Base-by-base conservation (phyloP, 805 yeast species). In the Cyberlindnera petersonii region DNA sequence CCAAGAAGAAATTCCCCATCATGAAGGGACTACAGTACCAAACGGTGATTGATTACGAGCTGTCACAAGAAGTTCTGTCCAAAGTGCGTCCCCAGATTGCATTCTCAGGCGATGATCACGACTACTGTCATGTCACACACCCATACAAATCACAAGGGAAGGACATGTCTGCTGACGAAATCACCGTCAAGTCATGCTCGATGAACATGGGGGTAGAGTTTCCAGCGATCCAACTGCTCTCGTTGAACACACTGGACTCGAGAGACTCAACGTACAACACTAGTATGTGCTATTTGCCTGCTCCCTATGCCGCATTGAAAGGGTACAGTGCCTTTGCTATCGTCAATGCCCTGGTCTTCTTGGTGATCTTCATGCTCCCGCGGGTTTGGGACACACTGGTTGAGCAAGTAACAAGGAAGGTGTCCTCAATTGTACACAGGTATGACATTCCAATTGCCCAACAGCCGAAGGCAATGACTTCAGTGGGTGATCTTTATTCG, bases 41-140 rank as follows among this genome's bases (percentile, higher is more conserved):
- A 61, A 89, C 96, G 0, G 91, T 86, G n/a, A 69, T 93, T 9
- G 83, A 79, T 35, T 65, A 73, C 22, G 73, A 71, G 2, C 53
- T 82, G 5, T 67, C 91, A 0, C 70, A 75, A 28, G 71, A 75
- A 16, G 69, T 93, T 5, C 61, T 93, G 31, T 52, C 68, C 6
- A 65, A 61, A 9, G 58, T 91, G 1, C 63, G 72, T 32, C 99
- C 99, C 0, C 68, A 68, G 13, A 60, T 80, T 9, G 70, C 85
- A 4, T 86, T 88, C 55, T 78, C 94, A 6, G 99, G 98, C 1
- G 99, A 93, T 59, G 98, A 93, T 59, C 99, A 93, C 64, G 98
- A 93, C 59, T 88, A 86, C 51, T 93, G 99, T 59, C 86, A 84
- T 48, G 72, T 82, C 22, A 63, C 64, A 16, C 97, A 91, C 57